Base-by-base conservation (phyloP, 2,329 filamentous ascomycete species). In the Pseudogymnoascus sp. region DNA sequence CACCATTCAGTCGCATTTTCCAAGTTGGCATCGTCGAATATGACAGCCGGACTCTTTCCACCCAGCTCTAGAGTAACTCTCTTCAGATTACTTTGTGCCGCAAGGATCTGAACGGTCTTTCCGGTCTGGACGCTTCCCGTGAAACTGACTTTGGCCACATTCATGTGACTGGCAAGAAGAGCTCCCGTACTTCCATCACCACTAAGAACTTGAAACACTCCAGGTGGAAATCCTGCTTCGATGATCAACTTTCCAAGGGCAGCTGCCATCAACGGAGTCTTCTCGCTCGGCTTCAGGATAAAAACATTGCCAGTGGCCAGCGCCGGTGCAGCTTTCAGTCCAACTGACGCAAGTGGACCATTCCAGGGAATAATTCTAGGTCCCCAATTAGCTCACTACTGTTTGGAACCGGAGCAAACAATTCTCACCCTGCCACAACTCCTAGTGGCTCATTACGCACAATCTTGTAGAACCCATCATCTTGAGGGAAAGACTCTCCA, bases 281-380 rank as follows among this genome's bases (percentile, higher is more conserved):
- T 80, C 74, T 89, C 85, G 65, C 82, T 85, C 6, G 83, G 81
- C 75, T 88, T 88, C 45, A 87, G 72, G 2, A 88, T 73, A 36
- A 87, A 80, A 14, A 79, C 79, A 71, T 85, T 85, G 0, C 84
- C 84, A 0, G 82, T 81, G 0, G 82, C 83, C 31, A 88, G 74
- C 0, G 84, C 85, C 0, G 85, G 83, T 1, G 83, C 85, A 36
- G 86, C 74, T 73, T 88, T 88, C 61, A 81, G 75, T 73, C 73
- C 72, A 28, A 81, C 76, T 66, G 80, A 79, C 1, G 78, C 63
- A 2, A 83, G 67, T 0, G 82, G 78, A 0, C 76, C 77, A 66
- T 85, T 85, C 82, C 83, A 86, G 0, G 83, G 82, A 43, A 85
- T 82, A 64, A 87, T 86, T 10, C 76, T 41, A 41, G 39, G n/a